These are phyloP conservation scores for Platanthera guangdongensis DNA, from an alignment of 106 monocot genomes.

Conservation along the genomic window DNA sequence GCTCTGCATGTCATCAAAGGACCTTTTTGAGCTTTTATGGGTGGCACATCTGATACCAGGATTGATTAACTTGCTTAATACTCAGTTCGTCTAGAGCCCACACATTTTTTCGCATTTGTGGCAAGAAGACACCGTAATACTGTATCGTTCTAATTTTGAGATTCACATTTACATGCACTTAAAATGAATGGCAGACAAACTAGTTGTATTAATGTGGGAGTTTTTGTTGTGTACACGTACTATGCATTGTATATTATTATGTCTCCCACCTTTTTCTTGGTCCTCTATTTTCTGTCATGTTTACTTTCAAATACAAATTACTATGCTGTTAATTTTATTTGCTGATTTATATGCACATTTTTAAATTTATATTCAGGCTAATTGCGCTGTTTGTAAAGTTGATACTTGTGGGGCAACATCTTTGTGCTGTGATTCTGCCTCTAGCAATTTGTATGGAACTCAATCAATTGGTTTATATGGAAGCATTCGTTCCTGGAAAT, in stretches of 20 bases:
- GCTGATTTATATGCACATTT: neutral
- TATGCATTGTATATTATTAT: too few species aligned
- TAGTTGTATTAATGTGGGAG: neutral
- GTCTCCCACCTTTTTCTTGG: neutral
- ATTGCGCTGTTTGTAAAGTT: conserved; percentile 77
- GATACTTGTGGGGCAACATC: conserved; percentile 83
- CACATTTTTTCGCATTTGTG: too few species aligned
- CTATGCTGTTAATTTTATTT: neutral
- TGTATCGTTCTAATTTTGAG: neutral
- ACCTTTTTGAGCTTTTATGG: neutral
- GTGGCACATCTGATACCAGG: neutral
- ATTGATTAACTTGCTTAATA: neutral
- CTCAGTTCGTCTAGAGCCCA: neutral
- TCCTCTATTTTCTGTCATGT: neutral
- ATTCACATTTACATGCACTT: neutral
- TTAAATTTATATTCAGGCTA: conserved; percentile 40
- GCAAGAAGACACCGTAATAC: too few species aligned
- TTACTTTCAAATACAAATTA: neutral
- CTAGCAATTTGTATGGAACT: conserved; percentile 76
- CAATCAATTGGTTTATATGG: conserved; percentile 82
- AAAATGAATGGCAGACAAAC: neutral
- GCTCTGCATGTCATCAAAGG: too few species aligned
- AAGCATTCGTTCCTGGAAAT: conserved; percentile 87
- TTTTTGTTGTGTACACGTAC: neutral
- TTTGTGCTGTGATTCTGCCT: conserved; percentile 58